These are phyloP conservation scores for Russula brevipes DNA, from an alignment of 768 basidiomycete genomes.

Conservation along the genomic window DNA sequence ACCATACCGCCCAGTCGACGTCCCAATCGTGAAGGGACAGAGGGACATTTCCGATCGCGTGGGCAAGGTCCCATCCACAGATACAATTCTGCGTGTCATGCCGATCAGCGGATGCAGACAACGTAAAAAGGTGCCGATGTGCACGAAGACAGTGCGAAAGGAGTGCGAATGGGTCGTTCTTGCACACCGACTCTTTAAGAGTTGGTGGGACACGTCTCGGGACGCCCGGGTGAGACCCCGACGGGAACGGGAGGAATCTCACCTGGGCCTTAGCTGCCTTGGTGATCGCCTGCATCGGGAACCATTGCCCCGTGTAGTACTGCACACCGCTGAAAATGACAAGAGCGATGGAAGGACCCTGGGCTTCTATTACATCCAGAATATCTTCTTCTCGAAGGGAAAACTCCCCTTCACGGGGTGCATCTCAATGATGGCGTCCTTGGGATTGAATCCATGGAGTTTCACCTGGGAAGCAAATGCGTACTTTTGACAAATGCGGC, in stretches of 20 bases:
- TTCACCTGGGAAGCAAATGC: slow-evolving; percentile 90
- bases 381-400: slow-evolving; percentile 87
- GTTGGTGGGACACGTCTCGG: neutral
- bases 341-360: slow-evolving; percentile 77
- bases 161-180: slow-evolving; percentile 13
- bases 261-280: slow-evolving; percentile 81
- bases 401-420: slow-evolving; percentile 80
- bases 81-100: slow-evolving; percentile 68
- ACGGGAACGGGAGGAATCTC: slow-evolving; percentile 18
- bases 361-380: slow-evolving; percentile 60
- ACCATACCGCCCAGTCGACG: slow-evolving; percentile 98
- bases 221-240: neutral
- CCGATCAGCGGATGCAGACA: slow-evolving; percentile 21
- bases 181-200: slow-evolving; percentile 3
- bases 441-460: slow-evolving; percentile 72
- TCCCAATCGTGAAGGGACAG: slow-evolving; percentile 86
- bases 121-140: slow-evolving; percentile 14
- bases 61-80: slow-evolving; percentile 95
- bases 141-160: slow-evolving; percentile 22
- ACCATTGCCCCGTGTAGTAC: slow-evolving; percentile 95
- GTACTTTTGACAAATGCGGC: slow-evolving; percentile 51
- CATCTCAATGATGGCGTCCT: slow-evolving; percentile 70
- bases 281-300: slow-evolving; percentile 83
- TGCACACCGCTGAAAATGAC: slow-evolving; percentile 93
- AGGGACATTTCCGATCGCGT: slow-evolving; percentile 92